These are phyloP conservation scores for Cephalotrichum gorgonifer DNA, from an alignment of 2,329 filamentous ascomycete genomes.

Conservation along the genomic window DNA sequence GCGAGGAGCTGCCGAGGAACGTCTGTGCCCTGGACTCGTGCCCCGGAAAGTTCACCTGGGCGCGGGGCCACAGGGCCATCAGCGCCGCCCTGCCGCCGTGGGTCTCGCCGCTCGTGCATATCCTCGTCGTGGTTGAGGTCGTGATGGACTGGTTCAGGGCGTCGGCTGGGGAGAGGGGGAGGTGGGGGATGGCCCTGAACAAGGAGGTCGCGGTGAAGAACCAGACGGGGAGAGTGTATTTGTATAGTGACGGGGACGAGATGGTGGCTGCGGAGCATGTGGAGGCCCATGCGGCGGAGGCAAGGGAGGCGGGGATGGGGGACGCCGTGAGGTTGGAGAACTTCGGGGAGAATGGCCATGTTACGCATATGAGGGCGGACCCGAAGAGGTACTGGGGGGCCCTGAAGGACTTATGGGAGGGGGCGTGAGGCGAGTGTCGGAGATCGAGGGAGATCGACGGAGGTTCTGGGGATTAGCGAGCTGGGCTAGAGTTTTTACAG, in stretches of 20 bases:
- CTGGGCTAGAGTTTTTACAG: no score
- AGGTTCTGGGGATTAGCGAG: no score
- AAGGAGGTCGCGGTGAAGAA: not conserved
- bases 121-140: not conserved
- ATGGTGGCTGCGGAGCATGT: slow-evolving; percentile 7
- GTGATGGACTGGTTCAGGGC: not conserved
- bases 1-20: slow-evolving; percentile 26
- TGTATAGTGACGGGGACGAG: slow-evolving; percentile 9
- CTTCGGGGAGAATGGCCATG: slow-evolving; percentile 8
- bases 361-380: slow-evolving; percentile 10
- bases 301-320: slow-evolving; percentile 5
- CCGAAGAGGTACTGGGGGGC: slow-evolving; percentile 10
- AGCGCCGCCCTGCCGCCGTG: not conserved
- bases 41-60: not conserved
- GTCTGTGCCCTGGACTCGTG: slow-evolving; percentile 23
- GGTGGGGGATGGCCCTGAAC: slow-evolving; percentile 9
- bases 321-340: slow-evolving; percentile 8
- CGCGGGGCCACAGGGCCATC: not conserved
- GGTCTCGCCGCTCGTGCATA: not conserved
- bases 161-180: not conserved
- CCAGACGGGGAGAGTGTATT: slow-evolving; percentile 10
- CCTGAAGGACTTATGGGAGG: slow-evolving; percentile 5
- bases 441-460: no score
- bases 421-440: not conserved
- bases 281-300: slow-evolving; percentile 9